These are phyloP conservation scores for Clausena lansium DNA, from an alignment of 345 rosid species.

Conservation along the genomic window DNA sequence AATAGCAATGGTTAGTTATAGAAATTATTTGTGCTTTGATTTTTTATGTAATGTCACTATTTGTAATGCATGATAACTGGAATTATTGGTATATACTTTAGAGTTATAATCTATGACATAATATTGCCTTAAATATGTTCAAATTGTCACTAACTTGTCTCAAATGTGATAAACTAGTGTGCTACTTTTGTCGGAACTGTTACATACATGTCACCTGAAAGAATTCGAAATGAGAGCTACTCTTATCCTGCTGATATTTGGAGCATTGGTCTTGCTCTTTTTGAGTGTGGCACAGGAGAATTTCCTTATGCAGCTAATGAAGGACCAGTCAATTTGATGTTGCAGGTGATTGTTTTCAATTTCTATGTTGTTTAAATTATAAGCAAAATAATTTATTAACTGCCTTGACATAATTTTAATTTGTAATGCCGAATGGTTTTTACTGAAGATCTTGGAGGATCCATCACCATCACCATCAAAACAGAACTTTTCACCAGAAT, in stretches of 20 bases:
- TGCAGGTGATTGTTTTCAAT: constrained; percentile 56
- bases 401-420: not conserved
- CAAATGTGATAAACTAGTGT: constrained; percentile 51
- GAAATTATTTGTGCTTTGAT: constrained; percentile 3
- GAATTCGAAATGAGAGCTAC: constrained; percentile 76
- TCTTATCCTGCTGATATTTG: constrained; percentile 98
- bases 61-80: constrained; percentile 3
- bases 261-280: constrained; percentile 95
- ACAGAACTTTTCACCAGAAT: constrained; percentile 68
- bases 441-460: constrained; percentile 82
- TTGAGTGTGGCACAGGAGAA: constrained; percentile 96
- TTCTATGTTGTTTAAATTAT: not conserved
- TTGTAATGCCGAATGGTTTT: constrained; percentile 5
- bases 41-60: not conserved
- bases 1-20: constrained; percentile 80
- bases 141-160: constrained; percentile 20
- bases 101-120: not conserved
- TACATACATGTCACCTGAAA: constrained; percentile 98
- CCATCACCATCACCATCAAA: constrained; percentile 85
- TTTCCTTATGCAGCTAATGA: constrained; percentile 83
- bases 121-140: constrained; percentile 16
- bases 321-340: constrained; percentile 92
- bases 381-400: not conserved
- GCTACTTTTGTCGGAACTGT: constrained; percentile 99
- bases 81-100: not conserved